Evolutionary conservation across 805 yeast genomes (phyloP).

Genomic region (Saturnispora quitensis): DNA sequence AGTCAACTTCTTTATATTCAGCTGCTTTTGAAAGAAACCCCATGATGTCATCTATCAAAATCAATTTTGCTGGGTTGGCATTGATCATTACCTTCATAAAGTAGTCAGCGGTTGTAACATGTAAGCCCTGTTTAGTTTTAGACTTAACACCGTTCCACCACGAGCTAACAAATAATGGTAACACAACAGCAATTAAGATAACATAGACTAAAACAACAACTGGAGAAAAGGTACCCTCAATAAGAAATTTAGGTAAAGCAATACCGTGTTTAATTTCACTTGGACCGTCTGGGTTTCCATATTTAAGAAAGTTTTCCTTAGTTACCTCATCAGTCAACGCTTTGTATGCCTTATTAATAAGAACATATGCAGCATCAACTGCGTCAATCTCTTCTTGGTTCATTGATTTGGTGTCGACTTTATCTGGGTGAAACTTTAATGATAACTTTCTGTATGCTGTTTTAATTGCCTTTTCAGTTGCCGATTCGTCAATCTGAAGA

Average conservation of each 20-base stretch:
- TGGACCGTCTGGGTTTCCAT: conserved; percentile 98
- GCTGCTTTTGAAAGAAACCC: conserved; percentile 54
- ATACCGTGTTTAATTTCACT: conserved; percentile 86
- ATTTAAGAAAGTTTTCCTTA: conserved; percentile 70
- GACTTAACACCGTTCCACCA: conserved; percentile 88
- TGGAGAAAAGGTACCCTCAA: conserved; percentile 70
- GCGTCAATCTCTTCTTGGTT: conserved; percentile 45
- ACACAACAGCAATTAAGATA: conserved; percentile 59
- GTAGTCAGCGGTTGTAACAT: conserved; percentile 71
- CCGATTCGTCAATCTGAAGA: conserved; percentile 58
- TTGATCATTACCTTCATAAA: conserved; percentile 69
- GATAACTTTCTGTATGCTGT: conserved; percentile 81
- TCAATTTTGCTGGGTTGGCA: conserved; percentile 57
- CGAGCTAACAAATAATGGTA: conserved; percentile 71
- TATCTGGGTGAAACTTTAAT: conserved; percentile 88
- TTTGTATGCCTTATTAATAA: conserved; percentile 85
- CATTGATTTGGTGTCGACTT: conserved; percentile 53
- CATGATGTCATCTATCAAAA: conserved; percentile 48
- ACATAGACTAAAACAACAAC: conserved; percentile 58
- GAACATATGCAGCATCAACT: conserved; percentile 69
- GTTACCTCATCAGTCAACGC: conserved; percentile 86
- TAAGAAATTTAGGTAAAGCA: conserved; percentile 85
- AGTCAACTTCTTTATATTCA: conserved; percentile 46
- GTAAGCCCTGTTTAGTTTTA: conserved; percentile 75
- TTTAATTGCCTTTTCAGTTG: conserved; percentile 70